Evolutionary conservation across 352 stramenopile genomes (phyloP).

Genomic region (Globisporangium sylvaticum): DNA sequence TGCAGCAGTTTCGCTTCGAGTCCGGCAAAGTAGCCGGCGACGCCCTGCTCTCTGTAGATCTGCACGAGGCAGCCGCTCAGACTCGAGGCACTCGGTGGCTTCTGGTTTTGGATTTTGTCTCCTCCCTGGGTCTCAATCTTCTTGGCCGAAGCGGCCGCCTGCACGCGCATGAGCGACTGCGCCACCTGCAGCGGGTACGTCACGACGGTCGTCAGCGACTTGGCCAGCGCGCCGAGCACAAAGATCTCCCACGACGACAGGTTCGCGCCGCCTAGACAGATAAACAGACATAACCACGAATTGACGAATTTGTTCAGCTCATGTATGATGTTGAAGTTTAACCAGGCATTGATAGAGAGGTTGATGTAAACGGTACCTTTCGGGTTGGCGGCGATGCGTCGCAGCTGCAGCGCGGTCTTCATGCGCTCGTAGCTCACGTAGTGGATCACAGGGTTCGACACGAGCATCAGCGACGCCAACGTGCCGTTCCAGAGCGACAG

Average conservation of each 20-base stretch:
- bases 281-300: neutral
- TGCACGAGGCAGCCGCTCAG: constrained; percentile 45
- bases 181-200: constrained; percentile 94
- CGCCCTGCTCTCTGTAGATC: constrained; percentile 58
- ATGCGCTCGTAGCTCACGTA: constrained; percentile 94
- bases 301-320: neutral
- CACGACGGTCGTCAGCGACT: constrained; percentile 89
- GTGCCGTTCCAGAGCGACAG: constrained; percentile 91
- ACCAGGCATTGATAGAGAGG: too few relatives aligned
- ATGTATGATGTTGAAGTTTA: too few relatives aligned
- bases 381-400: constrained; percentile 17
- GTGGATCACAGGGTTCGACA: constrained; percentile 95
- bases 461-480: constrained; percentile 87
- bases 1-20: constrained; percentile 93
- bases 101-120: neutral
- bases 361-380: too few relatives aligned
- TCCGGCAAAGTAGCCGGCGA: constrained; percentile 84
- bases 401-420: constrained; percentile 67
- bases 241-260: constrained; percentile 88
- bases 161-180: constrained; percentile 87
- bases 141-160: constrained; percentile 24
- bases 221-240: constrained; percentile 87
- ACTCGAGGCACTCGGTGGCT: neutral
- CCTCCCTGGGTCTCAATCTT: neutral
- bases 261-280: constrained; percentile 10